Evolutionary conservation across 1,139 yeast genomes (phyloP).

Genomic region (Debaryomycetaceae sp.): DNA sequence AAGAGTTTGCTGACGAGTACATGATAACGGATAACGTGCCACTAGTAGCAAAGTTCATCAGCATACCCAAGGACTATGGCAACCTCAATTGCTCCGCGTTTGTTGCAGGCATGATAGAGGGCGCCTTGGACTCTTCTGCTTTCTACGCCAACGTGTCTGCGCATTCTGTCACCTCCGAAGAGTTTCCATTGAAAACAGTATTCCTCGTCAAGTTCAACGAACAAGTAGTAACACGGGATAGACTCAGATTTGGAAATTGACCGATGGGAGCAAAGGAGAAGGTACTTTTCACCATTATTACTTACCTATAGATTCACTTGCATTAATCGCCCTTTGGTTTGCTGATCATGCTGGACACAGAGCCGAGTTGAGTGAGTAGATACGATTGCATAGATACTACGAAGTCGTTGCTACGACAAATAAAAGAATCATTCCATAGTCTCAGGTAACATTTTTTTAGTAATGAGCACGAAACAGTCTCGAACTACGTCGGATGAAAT

Average conservation of each 20-base stretch:
- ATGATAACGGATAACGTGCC: constrained; percentile 87
- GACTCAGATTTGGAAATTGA: constrained; percentile 13
- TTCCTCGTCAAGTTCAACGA: constrained; percentile 75
- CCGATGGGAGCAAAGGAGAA: neutral
- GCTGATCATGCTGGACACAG: too few relatives aligned
- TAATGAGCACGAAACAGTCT: neutral
- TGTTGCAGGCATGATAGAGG: constrained; percentile 89
- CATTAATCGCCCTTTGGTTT: too few relatives aligned
- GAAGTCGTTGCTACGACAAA: too few relatives aligned
- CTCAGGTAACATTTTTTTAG: neutral
- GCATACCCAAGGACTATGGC: constrained; percentile 77
- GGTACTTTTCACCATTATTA: neutral
- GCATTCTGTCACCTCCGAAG: constrained; percentile 71
- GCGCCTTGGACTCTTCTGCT: constrained; percentile 75
- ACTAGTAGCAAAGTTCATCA: constrained; percentile 67
- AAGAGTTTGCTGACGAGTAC: constrained; percentile 76
- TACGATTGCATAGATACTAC: too few relatives aligned
- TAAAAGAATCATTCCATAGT: too few relatives aligned
- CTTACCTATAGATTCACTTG: neutral
- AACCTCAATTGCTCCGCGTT: constrained; percentile 81
- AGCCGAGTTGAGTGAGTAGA: too few relatives aligned
- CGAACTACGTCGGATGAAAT: neutral
- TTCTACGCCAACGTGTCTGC: constrained; percentile 87
- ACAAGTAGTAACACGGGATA: constrained; percentile 56
- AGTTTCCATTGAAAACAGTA: constrained; percentile 69